Evolutionary conservation across 2,329 filamentous ascomycete species (phyloP).

Genomic region (Myriosclerotinia scirpicola): DNA sequence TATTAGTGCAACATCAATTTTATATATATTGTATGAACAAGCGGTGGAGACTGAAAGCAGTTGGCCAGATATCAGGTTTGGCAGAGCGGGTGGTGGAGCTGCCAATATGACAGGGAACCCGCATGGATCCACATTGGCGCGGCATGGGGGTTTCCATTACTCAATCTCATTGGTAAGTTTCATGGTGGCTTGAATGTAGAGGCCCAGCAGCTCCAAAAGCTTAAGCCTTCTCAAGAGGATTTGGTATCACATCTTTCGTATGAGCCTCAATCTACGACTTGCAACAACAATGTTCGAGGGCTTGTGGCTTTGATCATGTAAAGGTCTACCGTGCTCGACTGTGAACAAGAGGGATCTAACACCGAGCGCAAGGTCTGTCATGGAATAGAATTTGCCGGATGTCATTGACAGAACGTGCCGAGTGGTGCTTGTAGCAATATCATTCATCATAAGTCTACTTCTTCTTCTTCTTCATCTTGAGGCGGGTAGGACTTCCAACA

Average conservation of each 20-base stretch:
- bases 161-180: not conserved
- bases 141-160: not conserved
- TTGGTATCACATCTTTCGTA: not conserved
- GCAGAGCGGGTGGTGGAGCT: conserved; percentile 4
- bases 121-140: conserved; percentile 17
- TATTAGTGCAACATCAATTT: accelerated
- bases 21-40: not conserved
- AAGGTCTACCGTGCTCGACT: not conserved
- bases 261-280: conserved; percentile 10
- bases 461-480: not conserved
- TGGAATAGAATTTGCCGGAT: not conserved
- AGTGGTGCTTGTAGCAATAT: not conserved
- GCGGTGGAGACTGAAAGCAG: not conserved
- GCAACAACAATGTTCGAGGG: conserved; percentile 8
- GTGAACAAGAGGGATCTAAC: not conserved
- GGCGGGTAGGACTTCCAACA: no score
- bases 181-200: not conserved
- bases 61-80: not conserved
- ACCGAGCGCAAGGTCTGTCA: not conserved
- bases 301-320: conserved; percentile 16
- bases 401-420: not conserved
- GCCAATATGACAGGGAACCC: not conserved
- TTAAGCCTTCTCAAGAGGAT: not conserved
- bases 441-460: not conserved
- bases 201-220: not conserved